Conservation (phyloP, 495 filamentous ascomycete species). For the Penicillium coffeae region DNA sequence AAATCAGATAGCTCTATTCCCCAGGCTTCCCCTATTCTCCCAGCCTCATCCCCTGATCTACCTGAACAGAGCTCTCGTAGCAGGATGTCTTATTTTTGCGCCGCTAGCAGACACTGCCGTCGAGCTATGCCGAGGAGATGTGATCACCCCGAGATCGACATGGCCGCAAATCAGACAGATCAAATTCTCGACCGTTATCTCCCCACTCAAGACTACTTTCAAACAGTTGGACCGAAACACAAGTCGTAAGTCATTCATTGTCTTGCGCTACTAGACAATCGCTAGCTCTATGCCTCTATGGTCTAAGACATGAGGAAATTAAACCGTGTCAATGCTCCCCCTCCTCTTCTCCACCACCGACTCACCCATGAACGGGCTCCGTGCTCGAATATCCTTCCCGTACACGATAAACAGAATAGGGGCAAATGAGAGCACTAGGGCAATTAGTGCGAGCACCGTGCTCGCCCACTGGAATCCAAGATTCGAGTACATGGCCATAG, state of each 20-base stretch:
- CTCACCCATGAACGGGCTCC: slow-evolving; percentile 38
- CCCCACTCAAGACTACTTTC: not conserved
- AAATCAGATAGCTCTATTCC: too few species aligned
- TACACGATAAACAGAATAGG: slow-evolving; percentile 30
- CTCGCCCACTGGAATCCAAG: slow-evolving; percentile 45
- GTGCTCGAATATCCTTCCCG: slow-evolving; percentile 24
- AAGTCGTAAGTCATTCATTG: not conserved
- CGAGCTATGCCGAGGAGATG: too few species aligned
- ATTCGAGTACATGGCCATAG: slow-evolving; percentile 37
- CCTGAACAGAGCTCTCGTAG: not conserved
- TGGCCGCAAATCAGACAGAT: not conserved
- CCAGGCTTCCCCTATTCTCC: not conserved
- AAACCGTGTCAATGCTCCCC: slow-evolving; percentile 24
- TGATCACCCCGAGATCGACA: too few species aligned
- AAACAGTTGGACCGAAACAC: not conserved
- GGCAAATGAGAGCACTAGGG: slow-evolving; percentile 27
- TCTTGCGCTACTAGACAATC: not conserved
- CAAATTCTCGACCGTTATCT: not conserved
- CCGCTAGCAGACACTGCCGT: not conserved
- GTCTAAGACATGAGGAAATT: not conserved
- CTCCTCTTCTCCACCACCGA: slow-evolving; percentile 25
- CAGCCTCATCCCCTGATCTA: not conserved
- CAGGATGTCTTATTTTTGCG: not conserved
- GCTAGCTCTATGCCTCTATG: slow-evolving; percentile 2
- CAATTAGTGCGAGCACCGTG: slow-evolving; percentile 36